Base-by-base conservation (phyloP, 169 alveolate genomes). In the Eimeria necatrix region DNA sequence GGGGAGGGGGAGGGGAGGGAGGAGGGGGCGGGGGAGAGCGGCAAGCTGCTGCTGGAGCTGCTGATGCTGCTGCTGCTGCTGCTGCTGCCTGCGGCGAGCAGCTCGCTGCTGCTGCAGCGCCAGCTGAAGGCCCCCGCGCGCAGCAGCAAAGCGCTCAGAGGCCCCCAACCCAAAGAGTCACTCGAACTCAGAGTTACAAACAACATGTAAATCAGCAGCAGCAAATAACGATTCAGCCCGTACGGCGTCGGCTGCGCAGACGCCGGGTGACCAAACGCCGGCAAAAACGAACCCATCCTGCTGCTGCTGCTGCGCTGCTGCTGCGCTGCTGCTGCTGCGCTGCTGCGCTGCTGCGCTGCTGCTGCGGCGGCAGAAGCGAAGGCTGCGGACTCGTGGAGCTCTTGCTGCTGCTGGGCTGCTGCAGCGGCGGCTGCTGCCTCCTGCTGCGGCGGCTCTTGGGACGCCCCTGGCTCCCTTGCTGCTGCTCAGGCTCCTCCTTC, bases 141-240 rank as follows among this genome's bases (percentile, higher is more conserved):
- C 26, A 81, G 51, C 51, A 93, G 5, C 96, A 93, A 12, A 20
- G 64, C 6, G 12, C 93, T 49, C 51, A 93, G 32, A 10, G 93
- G 73, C 22, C 93, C 86, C 96, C 96, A 93, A 32, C 93, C 93
- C n/a, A 60, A 59, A 60, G 22, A 93, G 26, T 78, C 80, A 32
- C 71, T 18, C 22, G 74, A 93, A 0, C 93, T 93, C 6, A 71
- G 2, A 26, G 26, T 12, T 12, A 64, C 46, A 24, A 52, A 59
- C 12, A 93, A 32, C 26, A 24, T 64, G 46, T 93, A 93, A 10
- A 64, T 56, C 26, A 93, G 51, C 24, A 93, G 78, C 85, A 93
- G 24, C 51, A 71, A 71, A 60, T 78, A 93, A 1, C 96, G 93
- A 18, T 93, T 93, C 76, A 85, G 20, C 14, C 78, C 71, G 12